Evolutionary conservation across 768 basidiomycete genomes (phyloP).

Genomic region (Naganishia antarctica): DNA sequence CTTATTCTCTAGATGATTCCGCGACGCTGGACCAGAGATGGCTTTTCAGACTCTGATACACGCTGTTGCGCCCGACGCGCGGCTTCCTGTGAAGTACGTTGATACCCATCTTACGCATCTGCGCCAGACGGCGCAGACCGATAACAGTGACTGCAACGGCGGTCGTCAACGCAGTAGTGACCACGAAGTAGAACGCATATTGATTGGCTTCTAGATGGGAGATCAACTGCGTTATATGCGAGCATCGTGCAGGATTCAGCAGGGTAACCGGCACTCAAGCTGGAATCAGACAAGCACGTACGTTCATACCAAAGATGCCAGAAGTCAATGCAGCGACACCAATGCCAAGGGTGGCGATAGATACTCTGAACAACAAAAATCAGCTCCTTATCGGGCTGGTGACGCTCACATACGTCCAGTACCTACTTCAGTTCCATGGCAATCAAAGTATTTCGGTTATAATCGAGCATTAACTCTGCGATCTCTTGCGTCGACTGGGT

Average conservation of each 20-base stretch:
- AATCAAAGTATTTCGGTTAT: slow-evolving; percentile 85
- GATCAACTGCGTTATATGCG: slow-evolving; percentile 56
- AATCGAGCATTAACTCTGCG: slow-evolving; percentile 90
- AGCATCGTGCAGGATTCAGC: neutral
- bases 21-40: too few relatives aligned
- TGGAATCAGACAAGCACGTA: slow-evolving; percentile 50
- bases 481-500: slow-evolving; percentile 98
- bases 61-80: too few relatives aligned
- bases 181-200: slow-evolving; percentile 68
- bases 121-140: slow-evolving; percentile 60
- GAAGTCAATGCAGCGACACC: slow-evolving; percentile 84
- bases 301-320: slow-evolving; percentile 95
- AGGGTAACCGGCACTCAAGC: neutral
- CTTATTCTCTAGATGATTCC: too few relatives aligned
- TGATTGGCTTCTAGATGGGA: slow-evolving; percentile 68
- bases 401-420: neutral
- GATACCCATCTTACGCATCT: slow-evolving; percentile 47
- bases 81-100: slow-evolving; percentile 6
- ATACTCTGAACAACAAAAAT: slow-evolving; percentile 56
- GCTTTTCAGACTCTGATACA: too few relatives aligned
- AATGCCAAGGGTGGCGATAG: slow-evolving; percentile 89
- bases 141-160: slow-evolving; percentile 62
- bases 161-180: slow-evolving; percentile 58
- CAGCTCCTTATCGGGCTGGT: slow-evolving; percentile 19
- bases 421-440: slow-evolving; percentile 80